Conservation (phyloP, 1,284 basidiomycete species). For the Ustilago curta region DNA sequence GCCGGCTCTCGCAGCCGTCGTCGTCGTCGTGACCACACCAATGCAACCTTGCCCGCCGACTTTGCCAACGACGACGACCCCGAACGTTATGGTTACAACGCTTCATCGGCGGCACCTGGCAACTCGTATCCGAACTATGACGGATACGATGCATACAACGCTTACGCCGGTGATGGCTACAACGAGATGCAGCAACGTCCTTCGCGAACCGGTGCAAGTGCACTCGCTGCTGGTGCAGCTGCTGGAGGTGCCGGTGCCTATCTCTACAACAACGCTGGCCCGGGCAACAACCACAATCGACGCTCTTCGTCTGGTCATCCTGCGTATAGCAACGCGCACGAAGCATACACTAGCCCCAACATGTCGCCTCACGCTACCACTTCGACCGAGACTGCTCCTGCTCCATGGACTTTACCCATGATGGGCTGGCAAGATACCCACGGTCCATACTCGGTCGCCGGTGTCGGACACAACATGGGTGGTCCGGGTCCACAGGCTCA, state of each 20-base stretch:
- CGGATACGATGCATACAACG: constrained; percentile 34
- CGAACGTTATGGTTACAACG: constrained; percentile 37
- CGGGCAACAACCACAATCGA: constrained; percentile 14
- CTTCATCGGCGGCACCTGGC: constrained; percentile 27
- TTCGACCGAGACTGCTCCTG: constrained; percentile 24
- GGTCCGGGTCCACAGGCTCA: constrained; percentile 33
- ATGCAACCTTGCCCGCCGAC: constrained; percentile 48
- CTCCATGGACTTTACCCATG: constrained; percentile 46
- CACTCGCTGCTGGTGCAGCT: constrained; percentile 44
- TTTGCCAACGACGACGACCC: constrained; percentile 51
- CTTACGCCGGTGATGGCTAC: constrained; percentile 16
- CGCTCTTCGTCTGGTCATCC: constrained; percentile 39
- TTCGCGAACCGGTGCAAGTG: constrained; percentile 20
- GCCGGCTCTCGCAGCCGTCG: constrained; percentile 28
- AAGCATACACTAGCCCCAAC: constrained; percentile 26
- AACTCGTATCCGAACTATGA: constrained; percentile 28
- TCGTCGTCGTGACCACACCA: constrained; percentile 25
- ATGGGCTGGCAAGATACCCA: constrained; percentile 45
- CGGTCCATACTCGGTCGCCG: constrained; percentile 39
- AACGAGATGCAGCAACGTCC: constrained; percentile 44
- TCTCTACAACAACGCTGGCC: constrained; percentile 32
- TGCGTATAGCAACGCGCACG: constrained; percentile 25
- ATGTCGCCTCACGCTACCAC: constrained; percentile 33
- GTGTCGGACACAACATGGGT: constrained; percentile 31
- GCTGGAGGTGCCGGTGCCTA: constrained; percentile 38